A percentile compares a stretch with the other conserved stretches of the same genome.
Conservation (phyloP, 192 early-diverging fungal genomes). For the Gamsiella multidivaricata region DNA sequence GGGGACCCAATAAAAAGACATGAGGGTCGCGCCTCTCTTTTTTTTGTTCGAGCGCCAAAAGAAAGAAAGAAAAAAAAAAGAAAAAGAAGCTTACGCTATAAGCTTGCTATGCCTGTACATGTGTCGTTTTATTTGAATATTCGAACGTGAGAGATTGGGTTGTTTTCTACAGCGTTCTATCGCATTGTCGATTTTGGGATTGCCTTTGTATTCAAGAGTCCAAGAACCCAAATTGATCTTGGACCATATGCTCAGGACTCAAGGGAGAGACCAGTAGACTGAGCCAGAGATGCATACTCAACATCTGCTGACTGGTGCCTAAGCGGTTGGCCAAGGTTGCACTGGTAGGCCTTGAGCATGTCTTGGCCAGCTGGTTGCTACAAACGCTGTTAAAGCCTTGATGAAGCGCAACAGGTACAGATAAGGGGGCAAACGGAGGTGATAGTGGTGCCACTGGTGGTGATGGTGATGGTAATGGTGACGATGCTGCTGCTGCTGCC, state of each 20-base stretch:
- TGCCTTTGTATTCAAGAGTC: constrained; percentile 3
- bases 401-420: too few species aligned
- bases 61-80: too few species aligned
- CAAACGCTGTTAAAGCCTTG: neutral
- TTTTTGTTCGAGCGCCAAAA: too few species aligned
- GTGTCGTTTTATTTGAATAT: too few species aligned
- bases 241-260: constrained; percentile 41
- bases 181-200: neutral
- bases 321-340: neutral
- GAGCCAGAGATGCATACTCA: constrained; percentile 53
- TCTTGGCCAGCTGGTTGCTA: neutral
- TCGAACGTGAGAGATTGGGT: too few species aligned
- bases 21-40: too few species aligned
- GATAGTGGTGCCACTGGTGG: neutral
- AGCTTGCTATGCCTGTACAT: too few species aligned
- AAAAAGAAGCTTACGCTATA: too few species aligned
- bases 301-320: constrained; percentile 42
- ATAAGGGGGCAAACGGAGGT: too few species aligned
- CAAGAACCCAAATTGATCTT: constrained; percentile 26
- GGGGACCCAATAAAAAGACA: too few species aligned
- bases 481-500: neutral
- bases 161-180: too few species aligned
- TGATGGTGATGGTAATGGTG: constrained; percentile 1
- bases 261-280: constrained; percentile 44
- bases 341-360: constrained; percentile 25